Evolutionary conservation across 208 protist genomes (phyloP).

Genomic region (Leishmania tarentolae): DNA sequence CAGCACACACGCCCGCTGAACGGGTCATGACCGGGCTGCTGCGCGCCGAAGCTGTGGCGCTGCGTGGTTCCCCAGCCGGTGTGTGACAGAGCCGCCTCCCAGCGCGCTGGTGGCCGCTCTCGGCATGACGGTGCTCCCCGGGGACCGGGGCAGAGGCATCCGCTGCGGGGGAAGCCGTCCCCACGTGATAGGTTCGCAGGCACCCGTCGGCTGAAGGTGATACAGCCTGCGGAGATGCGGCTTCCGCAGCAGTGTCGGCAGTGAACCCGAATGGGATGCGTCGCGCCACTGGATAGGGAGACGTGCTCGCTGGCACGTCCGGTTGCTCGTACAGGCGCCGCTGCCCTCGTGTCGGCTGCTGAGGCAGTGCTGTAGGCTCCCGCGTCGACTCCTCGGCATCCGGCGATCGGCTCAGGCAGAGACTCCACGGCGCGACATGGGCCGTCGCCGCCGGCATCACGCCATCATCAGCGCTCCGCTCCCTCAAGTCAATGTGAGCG

Average conservation of each 20-base stretch:
- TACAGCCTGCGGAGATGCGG: background rate
- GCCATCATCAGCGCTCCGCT: background rate
- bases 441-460: background rate
- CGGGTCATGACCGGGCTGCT: background rate
- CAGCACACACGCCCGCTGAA: background rate
- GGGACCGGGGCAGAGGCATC: background rate
- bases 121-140: background rate
- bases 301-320: background rate
- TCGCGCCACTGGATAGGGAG: constrained; percentile 9
- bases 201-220: background rate
- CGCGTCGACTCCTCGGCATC: background rate
- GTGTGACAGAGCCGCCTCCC: background rate
- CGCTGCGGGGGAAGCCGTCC: background rate
- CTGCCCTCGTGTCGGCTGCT: background rate
- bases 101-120: background rate
- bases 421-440: constrained; percentile 14
- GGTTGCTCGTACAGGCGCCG: background rate
- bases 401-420: constrained; percentile 6
- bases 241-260: background rate
- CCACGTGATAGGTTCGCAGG: background rate
- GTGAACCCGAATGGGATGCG: constrained; percentile 18
- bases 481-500: background rate
- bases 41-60: background rate
- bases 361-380: background rate
- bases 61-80: background rate